Evolutionary conservation across 2,329 filamentous ascomycete genomes (phyloP).

Genomic region (Colletotrichum brevisporum): DNA sequence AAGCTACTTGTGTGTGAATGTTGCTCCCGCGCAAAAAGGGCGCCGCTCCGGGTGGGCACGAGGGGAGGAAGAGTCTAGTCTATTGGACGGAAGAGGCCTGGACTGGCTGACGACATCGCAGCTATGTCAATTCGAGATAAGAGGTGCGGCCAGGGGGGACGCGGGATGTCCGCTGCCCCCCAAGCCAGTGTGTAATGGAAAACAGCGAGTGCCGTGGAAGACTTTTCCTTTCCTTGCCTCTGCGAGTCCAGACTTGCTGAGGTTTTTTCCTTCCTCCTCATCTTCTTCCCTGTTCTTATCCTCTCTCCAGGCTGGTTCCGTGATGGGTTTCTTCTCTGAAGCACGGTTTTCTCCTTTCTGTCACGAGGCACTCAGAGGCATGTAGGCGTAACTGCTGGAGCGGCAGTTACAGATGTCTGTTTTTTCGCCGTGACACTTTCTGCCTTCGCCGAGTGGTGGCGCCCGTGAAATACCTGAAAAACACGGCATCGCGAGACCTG

Average conservation of each 20-base stretch:
- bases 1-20: constrained; percentile 3
- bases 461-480: constrained; percentile 3
- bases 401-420: no score
- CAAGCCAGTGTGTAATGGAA: constrained; percentile 40
- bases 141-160: constrained; percentile 8
- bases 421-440: no score
- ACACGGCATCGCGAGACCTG: not conserved
- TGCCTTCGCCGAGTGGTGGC: constrained; percentile 27
- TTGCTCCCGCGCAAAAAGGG: not conserved
- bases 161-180: constrained; percentile 24
- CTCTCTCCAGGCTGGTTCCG: constrained; percentile 2
- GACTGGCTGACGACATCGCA: constrained; percentile 40
- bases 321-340: constrained; percentile 11
- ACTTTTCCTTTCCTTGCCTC: not conserved
- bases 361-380: no score
- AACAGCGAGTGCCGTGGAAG: constrained; percentile 35
- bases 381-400: no score
- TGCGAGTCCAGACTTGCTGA: constrained; percentile 46
- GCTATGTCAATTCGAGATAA: constrained; percentile 40
- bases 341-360: not conserved
- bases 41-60: constrained; percentile 11
- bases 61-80: not conserved
- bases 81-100: constrained; percentile 38
- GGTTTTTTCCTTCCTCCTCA: not conserved
- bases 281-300: not conserved